Evolutionary conservation across 176 grass and related monocot species (phyloP).

Genomic region (Thalia dealbata): DNA sequence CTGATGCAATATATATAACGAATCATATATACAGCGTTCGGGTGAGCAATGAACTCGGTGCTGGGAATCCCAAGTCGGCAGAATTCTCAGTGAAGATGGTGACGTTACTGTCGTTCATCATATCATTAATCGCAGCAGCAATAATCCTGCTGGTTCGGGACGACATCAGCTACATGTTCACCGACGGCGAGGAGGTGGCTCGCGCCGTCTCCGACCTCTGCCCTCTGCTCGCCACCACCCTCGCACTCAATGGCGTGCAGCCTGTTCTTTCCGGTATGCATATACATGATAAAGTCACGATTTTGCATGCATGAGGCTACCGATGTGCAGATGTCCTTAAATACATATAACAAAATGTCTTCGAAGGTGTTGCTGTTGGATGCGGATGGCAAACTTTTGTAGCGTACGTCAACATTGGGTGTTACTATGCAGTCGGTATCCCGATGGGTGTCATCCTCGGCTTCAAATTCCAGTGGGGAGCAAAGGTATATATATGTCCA

Average conservation of each 20-base stretch:
- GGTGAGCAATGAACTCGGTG: slow-evolving; percentile 32
- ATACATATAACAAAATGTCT: neutral
- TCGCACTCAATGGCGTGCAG: slow-evolving; percentile 51
- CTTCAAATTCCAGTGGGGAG: slow-evolving; percentile 41
- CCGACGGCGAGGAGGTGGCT: slow-evolving; percentile 33
- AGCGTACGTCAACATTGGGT: slow-evolving; percentile 53
- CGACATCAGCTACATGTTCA: slow-evolving; percentile 53
- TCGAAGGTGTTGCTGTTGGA: slow-evolving; percentile 46
- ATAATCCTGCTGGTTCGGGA: slow-evolving; percentile 27
- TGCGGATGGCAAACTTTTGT: slow-evolving; percentile 70
- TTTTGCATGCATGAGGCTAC: no score
- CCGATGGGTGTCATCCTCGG: slow-evolving; percentile 40
- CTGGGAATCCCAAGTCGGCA: slow-evolving; percentile 28
- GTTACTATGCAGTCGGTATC: slow-evolving; percentile 52
- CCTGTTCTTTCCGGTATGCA: slow-evolving; percentile 52
- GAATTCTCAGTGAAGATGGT: slow-evolving; percentile 43
- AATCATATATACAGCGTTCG: neutral
- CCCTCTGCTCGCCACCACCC: slow-evolving; percentile 39
- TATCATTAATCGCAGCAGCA: slow-evolving; percentile 20
- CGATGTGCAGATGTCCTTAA: no score
- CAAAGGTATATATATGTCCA: slow-evolving; percentile 26
- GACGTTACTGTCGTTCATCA: slow-evolving; percentile 20
- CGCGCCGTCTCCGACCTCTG: slow-evolving; percentile 41
- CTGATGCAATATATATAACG: no score
- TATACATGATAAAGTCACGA: no score